Evolutionary conservation across 257 asterid species (phyloP).

Genomic region (Salvia hispanica): DNA sequence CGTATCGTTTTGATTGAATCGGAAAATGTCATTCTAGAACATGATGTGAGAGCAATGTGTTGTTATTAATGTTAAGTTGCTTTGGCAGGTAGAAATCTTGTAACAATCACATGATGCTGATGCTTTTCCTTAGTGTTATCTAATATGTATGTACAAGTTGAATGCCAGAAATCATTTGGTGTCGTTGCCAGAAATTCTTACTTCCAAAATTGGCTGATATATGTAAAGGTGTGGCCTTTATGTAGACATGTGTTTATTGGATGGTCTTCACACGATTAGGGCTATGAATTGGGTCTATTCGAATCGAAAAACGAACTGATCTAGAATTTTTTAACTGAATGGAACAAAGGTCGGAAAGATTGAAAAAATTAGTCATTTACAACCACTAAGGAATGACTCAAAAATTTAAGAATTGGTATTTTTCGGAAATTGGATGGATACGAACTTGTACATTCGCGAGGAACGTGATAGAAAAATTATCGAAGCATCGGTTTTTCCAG

Average conservation of each 20-base stretch:
- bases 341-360: too few species aligned
- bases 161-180: conserved; percentile 13
- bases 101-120: conserved; percentile 12
- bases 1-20: conserved; percentile 48
- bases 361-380: too few species aligned
- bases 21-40: neutral
- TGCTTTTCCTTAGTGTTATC: neutral
- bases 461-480: too few species aligned
- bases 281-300: too few species aligned
- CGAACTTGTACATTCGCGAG: too few species aligned
- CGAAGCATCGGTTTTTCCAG: too few species aligned
- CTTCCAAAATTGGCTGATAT: neutral
- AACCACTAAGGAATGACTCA: too few species aligned
- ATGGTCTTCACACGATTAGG: conserved; percentile 19
- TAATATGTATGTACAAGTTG: neutral
- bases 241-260: neutral
- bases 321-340: too few species aligned
- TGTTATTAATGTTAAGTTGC: conserved; percentile 4
- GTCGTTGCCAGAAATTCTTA: conserved; percentile 17
- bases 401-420: too few species aligned
- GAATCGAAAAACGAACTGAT: too few species aligned
- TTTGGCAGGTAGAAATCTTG: conserved; percentile 29
- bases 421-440: too few species aligned
- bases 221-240: neutral
- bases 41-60: too few species aligned